These are phyloP conservation scores for Rhexocercosporidium sp. DNA, from an alignment of 2,329 filamentous ascomycete genomes.

Conservation along the genomic window DNA sequence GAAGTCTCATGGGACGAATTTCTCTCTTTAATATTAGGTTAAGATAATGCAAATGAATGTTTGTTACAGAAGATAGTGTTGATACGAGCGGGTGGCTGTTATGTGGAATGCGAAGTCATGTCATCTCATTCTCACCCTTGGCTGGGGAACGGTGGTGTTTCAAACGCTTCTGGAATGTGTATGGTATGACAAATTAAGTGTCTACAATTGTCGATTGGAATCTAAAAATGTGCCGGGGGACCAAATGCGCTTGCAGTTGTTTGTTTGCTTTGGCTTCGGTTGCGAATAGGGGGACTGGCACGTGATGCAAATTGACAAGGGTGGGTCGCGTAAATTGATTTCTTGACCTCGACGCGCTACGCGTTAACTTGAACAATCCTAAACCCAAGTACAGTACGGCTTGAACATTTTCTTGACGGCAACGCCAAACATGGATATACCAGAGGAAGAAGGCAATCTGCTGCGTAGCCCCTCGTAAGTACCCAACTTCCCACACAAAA, in stretches of 20 bases:
- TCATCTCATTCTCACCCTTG: background rate
- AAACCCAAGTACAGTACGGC: background rate
- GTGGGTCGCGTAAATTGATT: conserved; percentile 19
- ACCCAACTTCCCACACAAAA: background rate
- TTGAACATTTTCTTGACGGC: background rate
- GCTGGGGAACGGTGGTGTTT: background rate
- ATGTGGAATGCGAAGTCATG: background rate
- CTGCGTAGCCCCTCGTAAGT: conserved; percentile 57
- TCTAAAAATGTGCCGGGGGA: background rate
- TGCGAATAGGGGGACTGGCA: background rate
- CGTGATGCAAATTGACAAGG: background rate
- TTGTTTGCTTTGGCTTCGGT: background rate
- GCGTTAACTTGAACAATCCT: conserved; percentile 11
- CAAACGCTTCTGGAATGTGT: background rate
- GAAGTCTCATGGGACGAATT: too few species aligned
- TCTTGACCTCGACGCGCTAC: conserved; percentile 9
- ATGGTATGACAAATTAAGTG: background rate
- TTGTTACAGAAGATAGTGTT: too few species aligned
- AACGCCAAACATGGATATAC: conserved; percentile 33
- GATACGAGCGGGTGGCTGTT: background rate
- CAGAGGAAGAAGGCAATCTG: conserved; percentile 43
- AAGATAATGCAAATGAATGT: too few species aligned
- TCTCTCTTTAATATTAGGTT: too few species aligned
- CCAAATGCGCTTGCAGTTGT: background rate
- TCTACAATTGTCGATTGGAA: background rate